These are phyloP conservation scores for Blastocystis sp. DNA, from an alignment of 352 stramenopile genomes.

Conservation along the genomic window DNA sequence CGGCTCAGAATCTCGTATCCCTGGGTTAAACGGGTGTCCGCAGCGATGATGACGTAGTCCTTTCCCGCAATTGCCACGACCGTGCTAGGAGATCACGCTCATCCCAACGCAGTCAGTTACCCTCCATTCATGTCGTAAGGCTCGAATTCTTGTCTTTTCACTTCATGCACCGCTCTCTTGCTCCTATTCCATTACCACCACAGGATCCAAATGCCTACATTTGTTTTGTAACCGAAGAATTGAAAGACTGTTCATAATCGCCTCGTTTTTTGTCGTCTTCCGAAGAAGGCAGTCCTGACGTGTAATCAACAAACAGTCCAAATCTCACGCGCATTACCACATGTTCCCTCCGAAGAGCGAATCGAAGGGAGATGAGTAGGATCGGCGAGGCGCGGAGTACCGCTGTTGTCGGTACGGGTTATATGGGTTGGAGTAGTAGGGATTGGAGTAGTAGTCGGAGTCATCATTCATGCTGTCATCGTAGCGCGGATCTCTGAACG, in stretches of 20 bases:
- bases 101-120: constrained; percentile 13
- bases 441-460: not conserved
- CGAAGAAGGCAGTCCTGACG: not conserved
- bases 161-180: constrained; percentile 20
- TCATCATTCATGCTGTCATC: constrained; percentile 4
- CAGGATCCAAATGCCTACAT: not conserved
- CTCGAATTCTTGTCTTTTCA: constrained; percentile 60
- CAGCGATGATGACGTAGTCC: constrained; percentile 92
- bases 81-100: constrained; percentile 71
- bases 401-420: constrained; percentile 28
- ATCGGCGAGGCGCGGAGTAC: not conserved
- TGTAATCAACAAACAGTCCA: constrained; percentile 38
- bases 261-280: not conserved
- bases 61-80: constrained; percentile 85
- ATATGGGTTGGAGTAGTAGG: constrained; percentile 29
- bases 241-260: not conserved
- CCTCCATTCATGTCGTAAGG: constrained; percentile 72
- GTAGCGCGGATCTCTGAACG: not conserved
- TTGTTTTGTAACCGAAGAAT: not conserved
- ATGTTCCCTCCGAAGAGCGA: constrained; percentile 40
- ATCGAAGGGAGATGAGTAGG: not conserved
- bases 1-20: constrained; percentile 93
- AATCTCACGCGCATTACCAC: constrained; percentile 18
- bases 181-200: constrained; percentile 22
- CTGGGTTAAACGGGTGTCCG: constrained; percentile 88